Evolutionary conservation across 768 basidiomycete genomes (phyloP).

Genomic region (Grammothele lineata): DNA sequence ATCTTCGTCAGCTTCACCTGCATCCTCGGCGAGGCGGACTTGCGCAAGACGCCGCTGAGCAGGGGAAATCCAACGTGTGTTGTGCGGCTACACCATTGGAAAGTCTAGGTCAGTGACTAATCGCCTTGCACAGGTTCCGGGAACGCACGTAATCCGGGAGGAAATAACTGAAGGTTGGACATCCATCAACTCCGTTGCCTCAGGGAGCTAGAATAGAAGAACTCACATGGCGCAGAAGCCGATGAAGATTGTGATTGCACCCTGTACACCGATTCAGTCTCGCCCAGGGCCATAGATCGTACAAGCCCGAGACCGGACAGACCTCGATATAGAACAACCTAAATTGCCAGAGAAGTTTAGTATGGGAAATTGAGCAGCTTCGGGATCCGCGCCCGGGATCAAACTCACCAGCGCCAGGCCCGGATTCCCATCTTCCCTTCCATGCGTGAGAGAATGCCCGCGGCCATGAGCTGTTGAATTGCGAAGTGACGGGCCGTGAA

Average conservation of each 20-base stretch:
- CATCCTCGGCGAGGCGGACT: slow-evolving; percentile 62
- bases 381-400: not conserved
- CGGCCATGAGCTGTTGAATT: slow-evolving; percentile 53
- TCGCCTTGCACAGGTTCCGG: too few relatives aligned
- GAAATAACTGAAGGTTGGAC: slow-evolving; percentile 39
- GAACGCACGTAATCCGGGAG: slow-evolving; percentile 54
- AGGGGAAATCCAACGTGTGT: slow-evolving; percentile 54
- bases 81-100: slow-evolving; percentile 57
- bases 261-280: too few relatives aligned
- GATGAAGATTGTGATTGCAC: slow-evolving; percentile 56
- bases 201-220: not conserved
- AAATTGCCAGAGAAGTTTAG: not conserved
- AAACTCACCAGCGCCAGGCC: slow-evolving; percentile 63
- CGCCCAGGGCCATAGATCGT: too few relatives aligned
- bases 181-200: not conserved
- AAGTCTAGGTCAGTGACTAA: too few relatives aligned
- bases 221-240: slow-evolving; percentile 50
- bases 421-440: slow-evolving; percentile 61
- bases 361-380: not conserved
- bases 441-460: slow-evolving; percentile 69
- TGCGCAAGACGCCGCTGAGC: slow-evolving; percentile 56
- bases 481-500: too few relatives aligned
- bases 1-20: slow-evolving; percentile 63
- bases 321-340: slow-evolving; percentile 75
- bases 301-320: too few relatives aligned